These are phyloP conservation scores for Lodderomyces parapsilosis DNA, from an alignment of 1,139 yeast genomes.

Conservation along the genomic window DNA sequence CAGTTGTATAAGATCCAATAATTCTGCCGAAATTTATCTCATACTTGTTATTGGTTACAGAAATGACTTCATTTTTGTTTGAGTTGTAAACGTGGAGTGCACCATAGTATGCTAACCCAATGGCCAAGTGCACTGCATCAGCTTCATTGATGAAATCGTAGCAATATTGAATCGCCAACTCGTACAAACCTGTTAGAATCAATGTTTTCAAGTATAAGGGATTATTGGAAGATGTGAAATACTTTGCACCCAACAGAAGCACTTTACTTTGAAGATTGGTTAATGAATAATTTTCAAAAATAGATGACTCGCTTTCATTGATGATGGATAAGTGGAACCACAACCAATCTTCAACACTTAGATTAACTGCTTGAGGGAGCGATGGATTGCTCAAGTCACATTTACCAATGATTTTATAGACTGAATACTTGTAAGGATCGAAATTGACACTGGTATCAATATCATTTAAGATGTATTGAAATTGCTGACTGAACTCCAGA, in stretches of 20 bases:
- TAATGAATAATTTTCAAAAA: slow-evolving; percentile 72
- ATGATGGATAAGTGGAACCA: slow-evolving; percentile 88
- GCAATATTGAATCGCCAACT: slow-evolving; percentile 72
- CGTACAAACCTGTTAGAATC: slow-evolving; percentile 76
- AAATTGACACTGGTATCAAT: slow-evolving; percentile 51
- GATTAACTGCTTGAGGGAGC: slow-evolving; percentile 68
- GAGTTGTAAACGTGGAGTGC: slow-evolving; percentile 52
- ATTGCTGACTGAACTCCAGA: slow-evolving; percentile 81
- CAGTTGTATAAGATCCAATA: slow-evolving; percentile 71
- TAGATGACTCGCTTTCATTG: slow-evolving; percentile 49
- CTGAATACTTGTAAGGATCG: slow-evolving; percentile 89
- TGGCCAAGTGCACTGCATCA: slow-evolving; percentile 88
- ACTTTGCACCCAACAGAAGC: slow-evolving; percentile 68
- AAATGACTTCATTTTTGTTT: slow-evolving; percentile 32
- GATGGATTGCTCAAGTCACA: slow-evolving; percentile 78
- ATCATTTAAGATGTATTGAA: slow-evolving; percentile 59
- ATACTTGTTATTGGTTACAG: slow-evolving; percentile 34
- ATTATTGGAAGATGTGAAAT: slow-evolving; percentile 57
- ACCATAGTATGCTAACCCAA: slow-evolving; percentile 77
- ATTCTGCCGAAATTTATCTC: slow-evolving; percentile 59
- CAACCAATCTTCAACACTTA: slow-evolving; percentile 93
- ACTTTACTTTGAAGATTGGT: slow-evolving; percentile 73
- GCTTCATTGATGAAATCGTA: slow-evolving; percentile 65
- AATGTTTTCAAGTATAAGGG: slow-evolving; percentile 79
- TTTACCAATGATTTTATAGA: slow-evolving; percentile 88